phyloP scores from a whole-genome alignment of 768 basidiomycete species.

The Lactarius akahatsu region DNA sequence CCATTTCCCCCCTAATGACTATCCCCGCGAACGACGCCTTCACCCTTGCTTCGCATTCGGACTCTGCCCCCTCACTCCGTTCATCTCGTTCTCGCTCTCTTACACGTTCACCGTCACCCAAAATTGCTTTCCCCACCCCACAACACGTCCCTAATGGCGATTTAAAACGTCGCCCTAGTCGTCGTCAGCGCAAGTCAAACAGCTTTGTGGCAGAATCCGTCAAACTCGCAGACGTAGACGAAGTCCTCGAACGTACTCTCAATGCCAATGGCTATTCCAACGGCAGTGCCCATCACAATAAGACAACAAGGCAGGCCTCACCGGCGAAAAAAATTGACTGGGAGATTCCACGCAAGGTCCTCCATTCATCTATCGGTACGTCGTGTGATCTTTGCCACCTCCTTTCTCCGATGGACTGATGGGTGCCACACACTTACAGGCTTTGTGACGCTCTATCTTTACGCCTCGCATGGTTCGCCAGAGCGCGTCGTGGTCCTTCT shows the following conservation, averaged over 20 bases:
- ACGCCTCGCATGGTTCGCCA: conserved; percentile 48
- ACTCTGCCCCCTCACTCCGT: conserved; percentile 27
- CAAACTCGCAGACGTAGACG: conserved; percentile 30
- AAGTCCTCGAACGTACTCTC: conserved; percentile 24
- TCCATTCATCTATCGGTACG: conserved; percentile 89
- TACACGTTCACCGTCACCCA: conserved; percentile 30
- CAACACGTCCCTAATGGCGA: conserved; percentile 22
- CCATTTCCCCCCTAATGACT: conserved; percentile 14
- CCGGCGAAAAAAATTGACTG: conserved; percentile 53
- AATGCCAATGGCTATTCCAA: conserved; percentile 18
- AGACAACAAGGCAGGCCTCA: background rate
- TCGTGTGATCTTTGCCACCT: conserved; percentile 28
- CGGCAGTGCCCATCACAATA: conserved; percentile 5
- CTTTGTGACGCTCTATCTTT: conserved; percentile 62
- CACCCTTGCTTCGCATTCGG: conserved; percentile 27
- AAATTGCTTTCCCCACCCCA: conserved; percentile 27
- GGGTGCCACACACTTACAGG: conserved; percentile 41
- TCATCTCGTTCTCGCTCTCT: conserved; percentile 29
- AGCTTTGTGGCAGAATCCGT: conserved; percentile 21
- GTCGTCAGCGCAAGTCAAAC: conserved; percentile 27
- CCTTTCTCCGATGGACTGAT: background rate
- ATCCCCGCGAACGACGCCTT: conserved; percentile 30
- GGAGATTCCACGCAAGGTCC: conserved; percentile 85
- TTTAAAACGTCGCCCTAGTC: conserved; percentile 24
- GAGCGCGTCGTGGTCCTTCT: conserved; percentile 59